Base-by-base conservation (phyloP, 2,329 filamentous ascomycete genomes). In the Phymatotrichopsis omnivora region DNA sequence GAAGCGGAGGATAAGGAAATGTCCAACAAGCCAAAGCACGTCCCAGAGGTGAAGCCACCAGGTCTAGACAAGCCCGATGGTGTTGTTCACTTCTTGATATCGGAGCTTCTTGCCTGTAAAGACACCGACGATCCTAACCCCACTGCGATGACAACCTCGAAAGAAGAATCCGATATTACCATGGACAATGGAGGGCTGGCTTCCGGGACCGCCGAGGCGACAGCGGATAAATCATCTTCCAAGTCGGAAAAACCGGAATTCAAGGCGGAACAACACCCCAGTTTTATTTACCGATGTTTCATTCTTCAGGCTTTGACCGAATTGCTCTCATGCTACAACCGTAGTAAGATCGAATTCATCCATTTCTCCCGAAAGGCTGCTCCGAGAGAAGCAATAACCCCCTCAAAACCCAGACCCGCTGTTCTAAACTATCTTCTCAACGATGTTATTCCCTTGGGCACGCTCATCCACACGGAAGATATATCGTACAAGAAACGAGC, bases 261-360 rank as follows among this genome's bases (percentile, higher is more conserved):
- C 71, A 95, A 93, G 65, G 71, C 84, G 1, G 86, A 94, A 39
- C 82, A 95, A 25, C 86, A 98, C 62, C 85, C 87, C 0, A 95
- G 94, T 49, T 98, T 93, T 65, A 80, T 96, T 42, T 98, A 96
- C 61, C 78, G 91, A 36, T 95, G 89, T 67, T 95, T 96, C 68
- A 68, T 99, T 40, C 73, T 99, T 24, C 86, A 91, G 61, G 94
- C 87, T 59, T 69, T 99, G 29, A 80, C 85, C 0, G 91, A 99
- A 64, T 74, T 98, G 11, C 70, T 98, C 11, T 79, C 83, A 46
- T 93, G 82, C 59, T 98, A 96, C 67, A 94, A 86, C 57, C 79
- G 86, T 42, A 85, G 86, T 7, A 99, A 99, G 70, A 77, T 98
- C 32, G 93, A 98, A 62, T 96, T 99, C 62, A 95, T 99, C 68